These are phyloP conservation scores for Sarcodon sp. DNA, from an alignment of 768 basidiomycete genomes.

Conservation along the genomic window DNA sequence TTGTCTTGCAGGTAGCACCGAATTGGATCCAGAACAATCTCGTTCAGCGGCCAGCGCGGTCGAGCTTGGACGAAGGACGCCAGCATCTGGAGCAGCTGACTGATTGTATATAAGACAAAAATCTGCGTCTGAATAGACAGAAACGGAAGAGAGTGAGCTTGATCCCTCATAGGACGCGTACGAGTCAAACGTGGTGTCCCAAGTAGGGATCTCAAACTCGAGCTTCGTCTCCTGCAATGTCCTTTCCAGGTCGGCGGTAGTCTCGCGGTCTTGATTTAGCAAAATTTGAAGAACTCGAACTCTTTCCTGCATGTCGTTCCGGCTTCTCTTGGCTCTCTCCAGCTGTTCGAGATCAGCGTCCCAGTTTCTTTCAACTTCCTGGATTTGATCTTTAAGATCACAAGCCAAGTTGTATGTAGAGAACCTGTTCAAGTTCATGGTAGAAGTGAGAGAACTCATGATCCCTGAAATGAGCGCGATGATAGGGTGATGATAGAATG, in stretches of 20 bases:
- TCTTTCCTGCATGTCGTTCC: neutral
- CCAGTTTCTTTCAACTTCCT: neutral
- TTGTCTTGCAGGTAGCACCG: neutral
- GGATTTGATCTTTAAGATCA: neutral
- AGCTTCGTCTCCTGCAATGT: neutral
- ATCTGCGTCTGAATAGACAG: neutral
- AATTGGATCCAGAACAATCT: neutral
- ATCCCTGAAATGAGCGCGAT: neutral
- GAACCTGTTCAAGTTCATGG: too few relatives aligned
- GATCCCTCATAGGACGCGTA: neutral
- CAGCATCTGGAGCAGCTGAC: neutral
- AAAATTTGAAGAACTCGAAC: neutral
- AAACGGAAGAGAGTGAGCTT: neutral
- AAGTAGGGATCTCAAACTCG: neutral
- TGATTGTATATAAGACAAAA: neutral
- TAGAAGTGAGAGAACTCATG: neutral
- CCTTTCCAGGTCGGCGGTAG: neutral
- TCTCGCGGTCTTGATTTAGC: neutral
- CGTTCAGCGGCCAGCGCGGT: neutral
- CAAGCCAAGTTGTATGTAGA: neutral
- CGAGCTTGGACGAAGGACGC: neutral
- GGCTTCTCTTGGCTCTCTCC: neutral
- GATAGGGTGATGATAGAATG: neutral
- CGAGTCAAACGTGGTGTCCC: neutral
- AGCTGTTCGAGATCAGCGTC: neutral